Base-by-base conservation (phyloP, 2,329 filamentous ascomycete genomes). In the Venturia carpophila region DNA sequence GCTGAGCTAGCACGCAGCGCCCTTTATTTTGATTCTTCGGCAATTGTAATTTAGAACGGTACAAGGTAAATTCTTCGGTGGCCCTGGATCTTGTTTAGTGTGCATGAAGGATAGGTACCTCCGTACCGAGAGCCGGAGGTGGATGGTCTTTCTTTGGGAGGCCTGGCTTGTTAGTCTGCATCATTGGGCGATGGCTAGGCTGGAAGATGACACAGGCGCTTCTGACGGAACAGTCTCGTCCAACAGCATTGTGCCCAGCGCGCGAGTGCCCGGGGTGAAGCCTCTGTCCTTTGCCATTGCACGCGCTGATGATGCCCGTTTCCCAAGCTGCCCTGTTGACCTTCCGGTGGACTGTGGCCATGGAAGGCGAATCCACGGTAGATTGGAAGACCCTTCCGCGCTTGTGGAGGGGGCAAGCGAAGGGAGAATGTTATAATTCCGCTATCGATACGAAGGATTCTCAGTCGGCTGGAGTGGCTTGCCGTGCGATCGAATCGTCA, bases 141-240 rank as follows among this genome's bases (percentile, higher is more conserved):
- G 30, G 30, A 6, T 34, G 30, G 30, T 34, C 30, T 34, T 34
- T 34, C 30, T 34, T 34, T 34, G 30, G 30, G 30, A 34, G 30
- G 6, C 30, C 30, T 6, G 3, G 10, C 27, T 34, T 4, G 17
- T 27, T 56, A 37, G 30, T 34, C 15, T 37, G 27, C 30, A 56
- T 56, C 30, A 56, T 56, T 56, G 27, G 11, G 30, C 27, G 27
- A 37, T 1, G 15, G 15, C 19, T 43, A 45, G 58, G 58, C 58
- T 61, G 58, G 58, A 43, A 19, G 37, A 42, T 43, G 58, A 60
- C 19, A 58, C 55, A 58, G 34, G 55, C 55, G 55, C 55, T 39
- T 34, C 15, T 34, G 27, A 41, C 58, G 34, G 41, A 42, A 60
- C 10, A 39, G 34, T 60, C 58, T 43, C 34, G 34, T 60, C 58